phyloP scores from a whole-genome alignment of 768 basidiomycete species.

The Phanerodontia chrysosporium region DNA sequence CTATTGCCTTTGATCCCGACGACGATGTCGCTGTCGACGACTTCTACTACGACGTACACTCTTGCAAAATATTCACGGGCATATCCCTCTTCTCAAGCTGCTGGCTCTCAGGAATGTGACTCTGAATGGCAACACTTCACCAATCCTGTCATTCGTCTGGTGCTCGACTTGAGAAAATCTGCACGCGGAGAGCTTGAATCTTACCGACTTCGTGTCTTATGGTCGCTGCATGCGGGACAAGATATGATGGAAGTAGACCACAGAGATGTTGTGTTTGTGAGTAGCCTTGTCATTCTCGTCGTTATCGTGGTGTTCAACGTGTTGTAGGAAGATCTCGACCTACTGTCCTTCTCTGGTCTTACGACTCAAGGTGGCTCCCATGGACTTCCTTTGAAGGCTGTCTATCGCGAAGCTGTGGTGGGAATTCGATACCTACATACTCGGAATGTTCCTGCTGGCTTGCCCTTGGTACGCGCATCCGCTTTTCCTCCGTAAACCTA shows the following conservation, averaged over 20 bases:
- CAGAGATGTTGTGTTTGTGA: constrained; percentile 65
- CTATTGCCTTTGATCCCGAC: background rate
- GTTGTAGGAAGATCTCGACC: constrained; percentile 77
- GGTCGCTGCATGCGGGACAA: constrained; percentile 43
- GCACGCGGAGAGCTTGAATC: constrained; percentile 50
- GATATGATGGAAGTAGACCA: constrained; percentile 38
- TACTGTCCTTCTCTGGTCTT: constrained; percentile 56
- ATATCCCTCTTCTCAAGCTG: constrained; percentile 37
- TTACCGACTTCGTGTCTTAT: constrained; percentile 59
- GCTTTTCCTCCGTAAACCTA: background rate
- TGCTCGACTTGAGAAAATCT: constrained; percentile 55
- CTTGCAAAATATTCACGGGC: constrained; percentile 68
- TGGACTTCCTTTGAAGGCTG: constrained; percentile 73
- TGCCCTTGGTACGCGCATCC: constrained; percentile 27
- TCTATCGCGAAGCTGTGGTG: constrained; percentile 68
- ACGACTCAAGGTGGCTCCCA: constrained; percentile 33
- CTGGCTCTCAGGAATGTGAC: constrained; percentile 18
- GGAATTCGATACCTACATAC: constrained; percentile 72
- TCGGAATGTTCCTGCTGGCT: constrained; percentile 26
- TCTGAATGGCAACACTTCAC: constrained; percentile 77
- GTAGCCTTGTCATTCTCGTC: background rate
- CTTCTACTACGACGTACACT: constrained; percentile 51
- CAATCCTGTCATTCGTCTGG: constrained; percentile 61
- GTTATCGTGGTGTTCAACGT: too few relatives aligned
- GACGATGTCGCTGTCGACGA: constrained; percentile 48